Conservation (phyloP, 331 rosid species). For the Quercus tomentella region DNA sequence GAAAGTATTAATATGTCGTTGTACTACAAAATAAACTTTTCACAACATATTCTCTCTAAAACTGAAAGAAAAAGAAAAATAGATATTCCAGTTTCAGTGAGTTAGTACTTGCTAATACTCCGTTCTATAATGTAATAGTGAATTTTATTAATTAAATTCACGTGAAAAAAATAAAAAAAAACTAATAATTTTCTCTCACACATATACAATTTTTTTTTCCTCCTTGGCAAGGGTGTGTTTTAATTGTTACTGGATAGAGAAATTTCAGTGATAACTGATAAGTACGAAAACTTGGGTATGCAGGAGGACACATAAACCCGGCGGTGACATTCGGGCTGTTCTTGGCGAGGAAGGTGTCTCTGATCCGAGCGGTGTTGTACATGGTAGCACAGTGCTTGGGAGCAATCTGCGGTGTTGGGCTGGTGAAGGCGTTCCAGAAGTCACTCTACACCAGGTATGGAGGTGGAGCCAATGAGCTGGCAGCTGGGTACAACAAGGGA, state of each 20-base stretch:
- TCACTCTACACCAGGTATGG: conserved; percentile 39
- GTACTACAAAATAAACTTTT: too few species aligned
- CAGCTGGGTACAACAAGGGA: conserved; percentile 62
- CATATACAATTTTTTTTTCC: neutral
- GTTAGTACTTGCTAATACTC: fast-evolving
- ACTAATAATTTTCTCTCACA: too few species aligned
- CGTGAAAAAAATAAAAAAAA: too few species aligned
- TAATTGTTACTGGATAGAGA: too few species aligned
- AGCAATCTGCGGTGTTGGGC: conserved; percentile 69
- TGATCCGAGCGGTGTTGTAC: conserved; percentile 68
- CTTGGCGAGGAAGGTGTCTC: conserved; percentile 69
- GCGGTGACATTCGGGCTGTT: conserved; percentile 89
- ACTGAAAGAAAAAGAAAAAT: too few species aligned
- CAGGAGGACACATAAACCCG: conserved; percentile 93
- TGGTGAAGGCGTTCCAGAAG: conserved; percentile 77
- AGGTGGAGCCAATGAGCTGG: conserved; percentile 63
- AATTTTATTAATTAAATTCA: too few species aligned
- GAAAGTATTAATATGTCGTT: too few species aligned
- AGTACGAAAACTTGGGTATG: neutral
- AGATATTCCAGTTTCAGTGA: fast-evolving
- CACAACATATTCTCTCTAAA: too few species aligned
- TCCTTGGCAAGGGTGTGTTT: too few species aligned
- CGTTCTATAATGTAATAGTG: fast-evolving
- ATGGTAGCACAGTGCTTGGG: conserved; percentile 75
- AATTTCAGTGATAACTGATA: too few species aligned